Evolutionary conservation across 2,329 filamentous ascomycete genomes (phyloP), one percentile per base, ranked within the genome.

Genomic region (Phialemoniopsis sp.): DNA sequence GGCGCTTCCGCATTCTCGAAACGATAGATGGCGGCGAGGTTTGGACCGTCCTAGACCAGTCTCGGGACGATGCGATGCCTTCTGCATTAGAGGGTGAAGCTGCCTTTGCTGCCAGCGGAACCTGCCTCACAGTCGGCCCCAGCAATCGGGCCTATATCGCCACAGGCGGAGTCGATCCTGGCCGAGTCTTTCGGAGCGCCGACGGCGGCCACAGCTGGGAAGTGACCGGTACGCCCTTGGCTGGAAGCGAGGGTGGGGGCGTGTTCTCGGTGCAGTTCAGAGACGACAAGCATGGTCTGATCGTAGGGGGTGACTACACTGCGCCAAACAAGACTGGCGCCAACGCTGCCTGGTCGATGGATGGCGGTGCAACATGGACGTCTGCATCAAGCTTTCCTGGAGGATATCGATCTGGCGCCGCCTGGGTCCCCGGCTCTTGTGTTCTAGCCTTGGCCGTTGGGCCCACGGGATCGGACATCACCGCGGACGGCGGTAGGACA

Each of bases 241-340:
- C 48, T 5, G 59, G 57, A 1, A 49, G 52, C 5, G 48, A 48
- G 8, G 45, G 52, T 10, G 51, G 44, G 2, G 58, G 57, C 6
- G 57, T 60, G 12, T 60, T 59, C 43, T 60, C 56, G 13, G 56
- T 59, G 13, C 52, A 47, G 30, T 62, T 62, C 45, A 47, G 45
- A 3, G 54, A 59, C 32, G 48, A 41, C 12, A 35, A 32, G 6
- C 39, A 44, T 8, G 58, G 58, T 1, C 49, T 62, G 19, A 52
- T 54, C 8, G 53, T 59, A 5, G 58, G 57, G 5, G 59, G 59
- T 2, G 54, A 61, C 38, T 60, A 53, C 37, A 49, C 47, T 14
- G 42, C 33, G 3, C 55, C 53, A 1, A 51, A 49, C 4, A 46
- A 42, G 0, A 44, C 46, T 8, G 33, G 36, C 4, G 30, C 45